Percentiles rank a stretch among this genome's conserved stretches.
phyloP scores from a whole-genome alignment of 192 early-diverging fungal species.

The Spizellomyces sp. region DNA sequence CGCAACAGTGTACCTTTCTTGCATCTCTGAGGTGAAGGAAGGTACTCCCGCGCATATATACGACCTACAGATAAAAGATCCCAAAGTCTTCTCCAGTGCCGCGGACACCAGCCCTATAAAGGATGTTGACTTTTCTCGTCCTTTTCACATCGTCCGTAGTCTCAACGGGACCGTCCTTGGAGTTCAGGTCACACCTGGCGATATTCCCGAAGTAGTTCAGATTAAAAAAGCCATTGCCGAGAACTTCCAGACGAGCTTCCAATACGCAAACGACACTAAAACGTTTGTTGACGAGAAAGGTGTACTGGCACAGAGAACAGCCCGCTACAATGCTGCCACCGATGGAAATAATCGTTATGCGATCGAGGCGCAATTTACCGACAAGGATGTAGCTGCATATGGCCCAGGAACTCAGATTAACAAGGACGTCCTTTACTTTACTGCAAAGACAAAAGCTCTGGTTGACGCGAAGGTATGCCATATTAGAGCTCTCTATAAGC shows the following conservation, averaged over 20 bases:
- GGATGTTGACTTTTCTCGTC: conserved; percentile 5
- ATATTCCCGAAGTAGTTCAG: conserved; percentile 4
- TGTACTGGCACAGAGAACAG: conserved; percentile 2
- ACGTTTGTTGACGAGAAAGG: conserved; percentile 8
- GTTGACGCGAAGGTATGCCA: not conserved
- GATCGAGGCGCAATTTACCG: conserved; percentile 5
- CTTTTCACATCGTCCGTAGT: conserved; percentile 9
- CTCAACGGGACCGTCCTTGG: conserved; percentile 1
- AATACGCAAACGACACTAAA: not conserved
- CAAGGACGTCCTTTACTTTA: not conserved
- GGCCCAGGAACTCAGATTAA: not conserved
- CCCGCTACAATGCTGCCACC: conserved; percentile 8
- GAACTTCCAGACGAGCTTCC: conserved; percentile 18
- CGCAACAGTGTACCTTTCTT: too few species aligned
- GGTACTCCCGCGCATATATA: too few species aligned
- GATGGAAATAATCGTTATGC: not conserved
- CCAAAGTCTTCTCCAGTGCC: too few species aligned
- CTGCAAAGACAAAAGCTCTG: conserved; percentile 7
- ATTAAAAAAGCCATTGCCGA: conserved; percentile 21
- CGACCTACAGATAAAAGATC: too few species aligned
- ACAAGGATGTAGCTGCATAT: not conserved
- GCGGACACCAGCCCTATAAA: too few species aligned
- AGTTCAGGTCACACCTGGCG: conserved; percentile 9
- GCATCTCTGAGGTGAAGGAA: too few species aligned
- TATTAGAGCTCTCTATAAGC: too few species aligned